Percentiles rank a stretch among this genome's conserved stretches.
phyloP scores from a whole-genome alignment of 1,139 yeast species.

The Suhomyces maxii region DNA sequence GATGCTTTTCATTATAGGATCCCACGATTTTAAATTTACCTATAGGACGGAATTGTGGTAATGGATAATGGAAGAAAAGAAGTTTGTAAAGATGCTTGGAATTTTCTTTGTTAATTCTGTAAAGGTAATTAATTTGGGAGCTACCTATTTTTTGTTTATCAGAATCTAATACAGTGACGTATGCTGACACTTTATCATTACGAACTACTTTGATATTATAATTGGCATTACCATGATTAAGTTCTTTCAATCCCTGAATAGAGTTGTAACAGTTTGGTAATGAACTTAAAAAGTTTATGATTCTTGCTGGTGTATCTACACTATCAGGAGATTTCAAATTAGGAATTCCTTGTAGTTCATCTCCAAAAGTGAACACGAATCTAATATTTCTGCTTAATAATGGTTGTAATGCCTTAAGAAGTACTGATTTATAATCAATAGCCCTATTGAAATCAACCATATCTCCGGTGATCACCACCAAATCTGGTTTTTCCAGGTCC shows the following conservation, averaged over 20 bases:
- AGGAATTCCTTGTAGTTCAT: constrained; percentile 16
- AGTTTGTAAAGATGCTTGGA: constrained; percentile 25
- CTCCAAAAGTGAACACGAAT: constrained; percentile 45
- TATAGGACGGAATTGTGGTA: constrained; percentile 52
- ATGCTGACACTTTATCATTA: constrained; percentile 20
- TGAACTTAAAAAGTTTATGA: constrained; percentile 26
- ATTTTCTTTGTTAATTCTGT: constrained; percentile 12
- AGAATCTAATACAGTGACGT: constrained; percentile 38
- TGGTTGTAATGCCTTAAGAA: constrained; percentile 38
- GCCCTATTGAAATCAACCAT: constrained; percentile 29
- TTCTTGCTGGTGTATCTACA: constrained; percentile 5
- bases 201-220: constrained; percentile 29
- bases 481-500: constrained; percentile 31
- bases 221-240: constrained; percentile 39
- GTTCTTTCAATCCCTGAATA: constrained; percentile 13
- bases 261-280: constrained; percentile 42
- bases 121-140: constrained; percentile 29
- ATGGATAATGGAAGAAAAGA: constrained; percentile 52
- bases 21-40: constrained; percentile 53
- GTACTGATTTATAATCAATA: constrained; percentile 33
- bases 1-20: constrained; percentile 46
- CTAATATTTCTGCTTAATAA: constrained; percentile 32
- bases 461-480: constrained; percentile 46
- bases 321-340: neutral
- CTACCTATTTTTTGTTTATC: constrained; percentile 28